phyloP scores from a whole-genome alignment of 441 rosid species.

The Populus hybrid region DNA sequence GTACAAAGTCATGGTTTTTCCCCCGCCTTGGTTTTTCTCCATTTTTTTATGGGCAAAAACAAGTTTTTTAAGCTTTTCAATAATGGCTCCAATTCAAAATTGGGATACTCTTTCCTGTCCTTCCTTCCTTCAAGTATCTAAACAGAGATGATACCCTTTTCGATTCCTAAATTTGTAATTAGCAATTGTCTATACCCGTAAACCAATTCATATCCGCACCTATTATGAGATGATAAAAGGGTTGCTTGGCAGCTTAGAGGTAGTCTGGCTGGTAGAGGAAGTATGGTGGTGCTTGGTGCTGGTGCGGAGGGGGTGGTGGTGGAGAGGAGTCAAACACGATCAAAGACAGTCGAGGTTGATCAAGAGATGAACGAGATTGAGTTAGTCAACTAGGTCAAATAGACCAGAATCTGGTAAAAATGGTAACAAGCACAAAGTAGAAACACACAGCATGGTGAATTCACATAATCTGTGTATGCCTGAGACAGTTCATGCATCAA shows the following conservation, averaged over 20 bases:
- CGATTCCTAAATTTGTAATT: not conserved
- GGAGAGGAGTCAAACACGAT: not conserved
- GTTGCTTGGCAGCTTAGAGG: not conserved
- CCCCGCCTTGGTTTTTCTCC: too few relatives aligned
- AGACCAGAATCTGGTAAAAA: not conserved
- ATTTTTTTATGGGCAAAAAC: too few relatives aligned
- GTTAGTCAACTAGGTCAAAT: not conserved
- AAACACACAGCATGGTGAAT: not conserved
- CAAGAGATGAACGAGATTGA: too few relatives aligned
- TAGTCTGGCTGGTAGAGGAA: not conserved
- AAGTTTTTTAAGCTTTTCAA: too few relatives aligned
- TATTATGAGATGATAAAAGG: not conserved
- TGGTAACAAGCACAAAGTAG: not conserved
- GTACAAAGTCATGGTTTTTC: too few relatives aligned
- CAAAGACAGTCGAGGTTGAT: too few relatives aligned
- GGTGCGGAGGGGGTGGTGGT: not conserved
- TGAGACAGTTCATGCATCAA: not conserved
- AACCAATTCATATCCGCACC: not conserved
- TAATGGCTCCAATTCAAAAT: too few relatives aligned
- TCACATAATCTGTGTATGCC: not conserved
- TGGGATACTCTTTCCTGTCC: too few relatives aligned
- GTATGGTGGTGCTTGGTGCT: not conserved
- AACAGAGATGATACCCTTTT: not conserved
- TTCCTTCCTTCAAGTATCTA: too few relatives aligned
- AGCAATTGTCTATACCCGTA: not conserved